Conservation (phyloP, 2,329 filamentous ascomycete species). For the Colletotrichum phormii region DNA sequence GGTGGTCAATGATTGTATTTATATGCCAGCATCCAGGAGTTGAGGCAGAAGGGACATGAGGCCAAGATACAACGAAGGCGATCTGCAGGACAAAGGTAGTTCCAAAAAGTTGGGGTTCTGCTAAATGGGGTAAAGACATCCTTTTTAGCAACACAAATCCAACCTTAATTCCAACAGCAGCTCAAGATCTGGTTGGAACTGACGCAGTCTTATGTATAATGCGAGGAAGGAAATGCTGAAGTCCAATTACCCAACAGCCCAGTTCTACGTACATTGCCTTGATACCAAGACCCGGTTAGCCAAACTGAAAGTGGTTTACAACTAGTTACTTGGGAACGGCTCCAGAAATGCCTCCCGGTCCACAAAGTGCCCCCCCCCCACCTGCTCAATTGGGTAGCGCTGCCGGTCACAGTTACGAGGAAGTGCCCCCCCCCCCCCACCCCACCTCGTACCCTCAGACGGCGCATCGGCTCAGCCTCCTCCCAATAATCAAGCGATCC, state of each 20-base stretch:
- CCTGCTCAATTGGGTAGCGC: conserved; percentile 7
- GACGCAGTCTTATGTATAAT: neutral
- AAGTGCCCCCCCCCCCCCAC: neutral
- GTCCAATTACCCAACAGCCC: neutral
- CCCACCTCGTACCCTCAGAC: neutral
- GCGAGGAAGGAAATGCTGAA: neutral
- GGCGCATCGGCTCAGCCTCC: conserved; percentile 1
- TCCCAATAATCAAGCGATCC: conserved; percentile 1
- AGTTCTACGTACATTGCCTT: neutral
- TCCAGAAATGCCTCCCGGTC: neutral
- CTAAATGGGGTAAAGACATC: neutral
- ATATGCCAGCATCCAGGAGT: neutral
- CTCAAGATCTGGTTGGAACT: neutral
- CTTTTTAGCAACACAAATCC: neutral
- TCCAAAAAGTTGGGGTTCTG: neutral
- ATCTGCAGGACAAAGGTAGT: neutral
- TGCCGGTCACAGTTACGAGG: neutral
- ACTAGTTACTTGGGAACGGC: neutral
- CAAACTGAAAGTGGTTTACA: neutral
- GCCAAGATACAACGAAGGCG: neutral
- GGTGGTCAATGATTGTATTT: neutral
- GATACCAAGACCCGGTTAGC: neutral
- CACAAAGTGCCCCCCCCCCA: neutral
- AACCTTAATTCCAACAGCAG: neutral
- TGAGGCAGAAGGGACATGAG: neutral